Base-by-base conservation (phyloP, 495 filamentous ascomycete species). In the Neurospora sp. region DNA sequence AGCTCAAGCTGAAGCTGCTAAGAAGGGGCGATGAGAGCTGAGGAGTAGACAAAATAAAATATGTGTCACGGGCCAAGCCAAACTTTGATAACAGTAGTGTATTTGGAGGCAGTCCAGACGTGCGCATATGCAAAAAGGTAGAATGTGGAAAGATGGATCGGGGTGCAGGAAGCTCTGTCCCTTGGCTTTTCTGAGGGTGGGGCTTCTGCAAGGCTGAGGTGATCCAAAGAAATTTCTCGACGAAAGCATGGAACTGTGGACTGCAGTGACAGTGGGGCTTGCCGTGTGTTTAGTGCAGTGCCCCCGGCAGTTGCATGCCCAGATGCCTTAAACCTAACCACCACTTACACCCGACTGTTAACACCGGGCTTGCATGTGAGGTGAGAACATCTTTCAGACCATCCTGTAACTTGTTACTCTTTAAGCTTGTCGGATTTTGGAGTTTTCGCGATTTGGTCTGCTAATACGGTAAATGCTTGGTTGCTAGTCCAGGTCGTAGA, bases 171-270 rank as follows among this genome's bases (percentile, higher is more conserved):
- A 53, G 45, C 45, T 27, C 48, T 22, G 16, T 53, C 41, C 31
- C 42, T 39, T 40, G 38, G 39, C 20, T 0, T 69, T n/a, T 8
- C 27, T n/a, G 70, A 40, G 38, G 16, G 70, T 38, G 68, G 38
- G 22, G 72, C 20, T 31, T 35, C 16, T 48, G 71, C 68, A 73
- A 70, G 59, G 73, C 70, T 72, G 27, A 31, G 27, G 27, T 31
- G 73, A 39, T 22, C 35, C 31, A 65, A 72, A 72, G 70, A 70
- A 74, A 59, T 72, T 59, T 70, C 42, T 74, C 37, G 59, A 59
- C 10, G 61, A 16, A 73, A 14, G 65, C 40, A 31, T 31, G 27
- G 27, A 59, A 27, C 48, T 27, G 48, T 27, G 48, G 48, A 59
- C 48, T 59, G 48, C 48, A 10, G 22, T 59, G 22, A 17, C 27